Conservation (phyloP, 495 filamentous ascomycete species). For the Aspergillus bridgeri region DNA sequence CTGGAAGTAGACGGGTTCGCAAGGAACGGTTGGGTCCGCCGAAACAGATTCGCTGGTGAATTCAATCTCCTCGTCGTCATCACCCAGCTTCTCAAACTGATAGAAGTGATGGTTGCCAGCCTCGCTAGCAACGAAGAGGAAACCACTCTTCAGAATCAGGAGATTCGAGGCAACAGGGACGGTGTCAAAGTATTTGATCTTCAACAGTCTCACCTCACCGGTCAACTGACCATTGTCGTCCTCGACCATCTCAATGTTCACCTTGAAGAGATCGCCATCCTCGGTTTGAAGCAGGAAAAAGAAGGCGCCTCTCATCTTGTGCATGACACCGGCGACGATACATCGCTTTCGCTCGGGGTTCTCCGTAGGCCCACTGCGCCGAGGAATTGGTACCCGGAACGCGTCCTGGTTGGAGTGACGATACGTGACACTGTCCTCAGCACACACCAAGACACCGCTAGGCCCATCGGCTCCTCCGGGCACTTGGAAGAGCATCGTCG, state of each 20-base stretch:
- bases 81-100: conserved; percentile 96
- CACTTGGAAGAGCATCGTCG: conserved; percentile 89
- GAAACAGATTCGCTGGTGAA: conserved; percentile 81
- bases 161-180: conserved; percentile 83
- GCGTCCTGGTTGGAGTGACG: conserved; percentile 87
- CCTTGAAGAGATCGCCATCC: conserved; percentile 95
- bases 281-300: conserved; percentile 96
- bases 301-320: conserved; percentile 94
- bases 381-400: conserved; percentile 84
- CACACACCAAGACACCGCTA: conserved; percentile 91
- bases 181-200: conserved; percentile 98
- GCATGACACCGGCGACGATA: conserved; percentile 89
- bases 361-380: conserved; percentile 80
- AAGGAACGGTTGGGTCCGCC: conserved; percentile 63
- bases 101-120: conserved; percentile 93
- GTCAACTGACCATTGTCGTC: conserved; percentile 75
- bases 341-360: conserved; percentile 85
- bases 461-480: conserved; percentile 92
- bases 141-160: conserved; percentile 92
- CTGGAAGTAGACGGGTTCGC: conserved; percentile 77
- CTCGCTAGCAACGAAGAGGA: conserved; percentile 89
- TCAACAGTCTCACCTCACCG: conserved; percentile 74
- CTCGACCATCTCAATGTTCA: conserved; percentile 86
- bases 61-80: conserved; percentile 85
- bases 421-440: conserved; percentile 92